Evolutionary conservation across 2,329 filamentous ascomycete genomes (phyloP).

Genomic region (Beauveria pseudobassiana): DNA sequence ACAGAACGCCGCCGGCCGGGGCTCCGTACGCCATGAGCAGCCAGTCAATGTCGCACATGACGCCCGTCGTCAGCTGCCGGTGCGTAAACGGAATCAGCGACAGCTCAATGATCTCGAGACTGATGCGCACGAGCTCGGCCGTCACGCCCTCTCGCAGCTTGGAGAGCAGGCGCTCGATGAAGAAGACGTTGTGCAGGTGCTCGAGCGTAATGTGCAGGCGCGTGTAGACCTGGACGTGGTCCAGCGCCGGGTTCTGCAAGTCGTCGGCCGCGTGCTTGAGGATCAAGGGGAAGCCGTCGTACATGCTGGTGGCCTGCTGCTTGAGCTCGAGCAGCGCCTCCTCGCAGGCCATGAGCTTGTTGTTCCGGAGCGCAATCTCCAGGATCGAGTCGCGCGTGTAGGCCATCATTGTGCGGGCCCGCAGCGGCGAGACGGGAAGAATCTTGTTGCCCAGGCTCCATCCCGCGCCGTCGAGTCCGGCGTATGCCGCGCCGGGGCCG

Average conservation of each 20-base stretch:
- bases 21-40: slow-evolving; percentile 43
- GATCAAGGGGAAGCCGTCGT: slow-evolving; percentile 39
- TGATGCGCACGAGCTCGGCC: slow-evolving; percentile 32
- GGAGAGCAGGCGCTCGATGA: slow-evolving; percentile 47
- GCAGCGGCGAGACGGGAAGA: slow-evolving; percentile 23
- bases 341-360: slow-evolving; percentile 25
- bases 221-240: slow-evolving; percentile 31
- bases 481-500: slow-evolving; percentile 13
- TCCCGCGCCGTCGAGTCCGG: slow-evolving; percentile 26
- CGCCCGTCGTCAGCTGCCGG: slow-evolving; percentile 31
- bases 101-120: slow-evolving; percentile 38
- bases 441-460: slow-evolving; percentile 29
- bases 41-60: slow-evolving; percentile 37
- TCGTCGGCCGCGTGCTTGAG: slow-evolving; percentile 43
- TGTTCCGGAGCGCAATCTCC: slow-evolving; percentile 24
- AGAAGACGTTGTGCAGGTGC: slow-evolving; percentile 48
- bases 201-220: slow-evolving; percentile 40
- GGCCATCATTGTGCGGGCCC: slow-evolving; percentile 19
- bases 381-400: slow-evolving; percentile 22
- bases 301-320: slow-evolving; percentile 37
- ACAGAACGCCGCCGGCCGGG: slow-evolving; percentile 39
- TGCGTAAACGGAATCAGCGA: slow-evolving; percentile 40
- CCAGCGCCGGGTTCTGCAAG: slow-evolving; percentile 36
- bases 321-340: slow-evolving; percentile 36
- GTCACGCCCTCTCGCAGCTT: slow-evolving; percentile 30